phyloP scores from a whole-genome alignment of 805 yeast species.

The Jamesozyma spencerorum region DNA sequence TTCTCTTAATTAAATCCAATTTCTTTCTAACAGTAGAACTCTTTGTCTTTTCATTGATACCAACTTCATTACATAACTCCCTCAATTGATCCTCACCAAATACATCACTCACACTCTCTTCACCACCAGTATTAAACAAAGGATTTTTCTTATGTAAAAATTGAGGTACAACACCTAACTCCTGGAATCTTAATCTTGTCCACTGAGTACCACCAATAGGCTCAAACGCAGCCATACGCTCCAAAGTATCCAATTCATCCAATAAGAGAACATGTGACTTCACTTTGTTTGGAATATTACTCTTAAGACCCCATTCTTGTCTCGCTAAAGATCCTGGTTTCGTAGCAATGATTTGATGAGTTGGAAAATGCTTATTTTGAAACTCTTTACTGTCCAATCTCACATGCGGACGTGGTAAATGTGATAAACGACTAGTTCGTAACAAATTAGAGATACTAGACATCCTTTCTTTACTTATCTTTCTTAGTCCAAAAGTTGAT shows the following conservation, averaged over 20 bases:
- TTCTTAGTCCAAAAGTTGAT: too few relatives aligned
- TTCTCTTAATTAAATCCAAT: conserved; percentile 5
- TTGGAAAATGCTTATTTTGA: conserved; percentile 36
- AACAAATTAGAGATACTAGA: conserved; percentile 5
- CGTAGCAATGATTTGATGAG: conserved; percentile 66
- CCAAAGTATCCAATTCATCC: conserved; percentile 58
- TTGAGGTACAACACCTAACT: conserved; percentile 42
- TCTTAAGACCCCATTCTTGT: conserved; percentile 71
- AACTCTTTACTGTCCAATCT: conserved; percentile 3
- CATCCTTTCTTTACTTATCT: conserved; percentile 34
- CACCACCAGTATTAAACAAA: conserved; percentile 20
- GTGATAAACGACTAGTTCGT: conserved; percentile 29
- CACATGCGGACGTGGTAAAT: conserved; percentile 18
- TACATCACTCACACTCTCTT: neutral
- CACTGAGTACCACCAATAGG: conserved; percentile 47
- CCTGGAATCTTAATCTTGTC: conserved; percentile 59
- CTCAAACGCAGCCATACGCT: conserved; percentile 64
- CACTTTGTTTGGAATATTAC: conserved; percentile 54
- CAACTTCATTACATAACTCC: conserved; percentile 5
- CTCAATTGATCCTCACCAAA: conserved; percentile 6
- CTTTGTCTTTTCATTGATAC: conserved; percentile 5
- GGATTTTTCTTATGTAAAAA: conserved; percentile 27
- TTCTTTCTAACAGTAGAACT: neutral
- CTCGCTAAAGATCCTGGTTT: conserved; percentile 52
- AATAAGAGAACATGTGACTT: conserved; percentile 51